phyloP scores from a whole-genome alignment of 2,329 filamentous ascomycete species.

The Calycina marina region DNA sequence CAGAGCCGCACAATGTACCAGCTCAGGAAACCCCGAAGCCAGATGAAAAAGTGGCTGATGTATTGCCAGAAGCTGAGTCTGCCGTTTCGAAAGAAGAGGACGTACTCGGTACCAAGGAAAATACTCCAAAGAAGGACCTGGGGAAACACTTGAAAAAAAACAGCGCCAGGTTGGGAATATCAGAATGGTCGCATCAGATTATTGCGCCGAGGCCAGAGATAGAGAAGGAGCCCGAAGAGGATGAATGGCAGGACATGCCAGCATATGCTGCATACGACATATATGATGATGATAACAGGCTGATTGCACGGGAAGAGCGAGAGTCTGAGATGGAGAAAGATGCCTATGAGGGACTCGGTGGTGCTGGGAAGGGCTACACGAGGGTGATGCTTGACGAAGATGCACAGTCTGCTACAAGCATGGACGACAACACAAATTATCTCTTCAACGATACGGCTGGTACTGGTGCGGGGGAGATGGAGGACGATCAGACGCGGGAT shows the following conservation, averaged over 20 bases:
- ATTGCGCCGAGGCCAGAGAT: slow-evolving; percentile 40
- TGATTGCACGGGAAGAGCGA: slow-evolving; percentile 68
- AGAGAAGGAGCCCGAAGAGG: slow-evolving; percentile 44
- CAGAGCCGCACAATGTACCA: slow-evolving; percentile 1
- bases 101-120: neutral
- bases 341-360: slow-evolving; percentile 65
- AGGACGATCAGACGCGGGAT: slow-evolving; percentile 74
- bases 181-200: slow-evolving; percentile 87
- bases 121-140: neutral
- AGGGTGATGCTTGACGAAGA: slow-evolving; percentile 92
- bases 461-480: slow-evolving; percentile 41
- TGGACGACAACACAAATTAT: slow-evolving; percentile 96
- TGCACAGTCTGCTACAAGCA: slow-evolving; percentile 79
- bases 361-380: slow-evolving; percentile 90
- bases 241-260: slow-evolving; percentile 85
- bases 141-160: slow-evolving; percentile 9
- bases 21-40: slow-evolving; percentile 4
- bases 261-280: slow-evolving; percentile 85
- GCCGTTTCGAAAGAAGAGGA: slow-evolving; percentile 3
- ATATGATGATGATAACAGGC: slow-evolving; percentile 83
- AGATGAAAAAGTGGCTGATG: slow-evolving; percentile 3
- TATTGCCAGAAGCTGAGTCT: slow-evolving; percentile 1
- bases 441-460: slow-evolving; percentile 65
- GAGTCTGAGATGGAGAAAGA: slow-evolving; percentile 53
- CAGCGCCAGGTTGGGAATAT: slow-evolving; percentile 26